phyloP scores from a whole-genome alignment of 257 asterid genomes.

The Solanum dulcamara region DNA sequence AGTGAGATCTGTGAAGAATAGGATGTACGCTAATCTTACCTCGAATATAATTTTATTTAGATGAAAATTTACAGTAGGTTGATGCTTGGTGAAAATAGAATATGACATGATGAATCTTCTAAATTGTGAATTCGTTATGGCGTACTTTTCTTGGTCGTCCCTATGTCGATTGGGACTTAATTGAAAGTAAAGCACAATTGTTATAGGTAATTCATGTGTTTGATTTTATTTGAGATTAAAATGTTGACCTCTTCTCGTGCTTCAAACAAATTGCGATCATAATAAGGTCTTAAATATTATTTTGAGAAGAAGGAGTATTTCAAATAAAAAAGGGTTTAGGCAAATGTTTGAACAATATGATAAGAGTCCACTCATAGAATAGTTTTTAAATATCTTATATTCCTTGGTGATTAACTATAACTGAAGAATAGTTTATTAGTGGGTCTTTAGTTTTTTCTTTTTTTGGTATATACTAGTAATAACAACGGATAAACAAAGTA shows the following conservation, averaged over 20 bases:
- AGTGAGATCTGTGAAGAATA: neutral
- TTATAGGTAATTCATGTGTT: neutral
- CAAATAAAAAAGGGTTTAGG: too few relatives aligned
- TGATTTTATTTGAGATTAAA: neutral
- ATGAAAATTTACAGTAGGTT: too few relatives aligned
- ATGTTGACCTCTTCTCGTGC: neutral
- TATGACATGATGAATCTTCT: neutral
- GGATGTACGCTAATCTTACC: neutral
- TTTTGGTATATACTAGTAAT: neutral
- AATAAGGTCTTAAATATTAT: neutral
- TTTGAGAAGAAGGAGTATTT: too few relatives aligned
- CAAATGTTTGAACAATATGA: neutral
- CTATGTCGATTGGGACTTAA: neutral
- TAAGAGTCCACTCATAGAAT: neutral
- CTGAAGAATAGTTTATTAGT: neutral
- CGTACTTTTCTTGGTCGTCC: neutral
- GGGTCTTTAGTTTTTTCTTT: neutral
- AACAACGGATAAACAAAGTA: neutral
- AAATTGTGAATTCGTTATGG: neutral
- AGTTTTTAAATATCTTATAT: neutral
- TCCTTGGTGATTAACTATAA: neutral
- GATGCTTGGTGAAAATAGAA: neutral
- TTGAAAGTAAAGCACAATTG: neutral
- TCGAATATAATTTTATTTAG: too few relatives aligned
- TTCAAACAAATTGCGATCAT: neutral